Base-by-base conservation (phyloP, 2,329 filamentous ascomycete genomes). In the Trichoderma oligosporum region DNA sequence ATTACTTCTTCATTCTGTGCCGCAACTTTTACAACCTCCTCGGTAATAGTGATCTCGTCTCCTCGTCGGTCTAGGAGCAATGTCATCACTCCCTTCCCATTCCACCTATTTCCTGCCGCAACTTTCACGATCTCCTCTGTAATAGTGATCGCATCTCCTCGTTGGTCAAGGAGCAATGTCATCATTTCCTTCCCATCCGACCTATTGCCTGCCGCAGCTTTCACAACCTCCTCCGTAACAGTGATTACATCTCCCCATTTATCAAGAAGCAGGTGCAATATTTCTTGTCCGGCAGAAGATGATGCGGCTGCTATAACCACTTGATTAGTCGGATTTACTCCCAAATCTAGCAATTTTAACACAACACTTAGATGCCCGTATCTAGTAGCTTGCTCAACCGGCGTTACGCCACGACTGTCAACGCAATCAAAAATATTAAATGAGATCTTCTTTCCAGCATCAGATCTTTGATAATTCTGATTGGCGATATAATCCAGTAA, bases 211-310 rank as follows among this genome's bases (percentile, higher is more conserved):
- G 55, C 60, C 12, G 60, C 59, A 38, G 58, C 48, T 29, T 46
- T 42, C 4, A 61, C 24, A 4, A 63, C 41, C 33, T 53, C 53
- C n/a, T 61, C 58, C n/a, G 61, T 60, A 22, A 63, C 56, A 5
- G 45, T 35, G 24, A 62, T 44, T 29, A 61, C 24, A 11, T 45
- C 53, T 18, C 58, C 56, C 11, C 56, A 39, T 31, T 33, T 24
- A 2, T 60, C 36, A 20, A 61, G 60, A 35, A 63, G 54, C 7
- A 62, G 25, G 11, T 29, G 25, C 29, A 62, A 48, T 18, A 61
- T 29, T 20, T 61, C 42, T 33, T 52, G n/a, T n/a, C n/a, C n/a
- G n/a, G n/a, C 42, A n/a, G 16, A 7, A 39, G 4, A 12, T 52
- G 11, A 41, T 51, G 25, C 60, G 38, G 59, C 59, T n/a, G 48